A percentile compares a stretch with the other conserved stretches of the same genome.
These are phyloP conservation scores for Achaetomium macrosporum DNA, from an alignment of 2,329 filamentous ascomycete species.

Conservation along the genomic window DNA sequence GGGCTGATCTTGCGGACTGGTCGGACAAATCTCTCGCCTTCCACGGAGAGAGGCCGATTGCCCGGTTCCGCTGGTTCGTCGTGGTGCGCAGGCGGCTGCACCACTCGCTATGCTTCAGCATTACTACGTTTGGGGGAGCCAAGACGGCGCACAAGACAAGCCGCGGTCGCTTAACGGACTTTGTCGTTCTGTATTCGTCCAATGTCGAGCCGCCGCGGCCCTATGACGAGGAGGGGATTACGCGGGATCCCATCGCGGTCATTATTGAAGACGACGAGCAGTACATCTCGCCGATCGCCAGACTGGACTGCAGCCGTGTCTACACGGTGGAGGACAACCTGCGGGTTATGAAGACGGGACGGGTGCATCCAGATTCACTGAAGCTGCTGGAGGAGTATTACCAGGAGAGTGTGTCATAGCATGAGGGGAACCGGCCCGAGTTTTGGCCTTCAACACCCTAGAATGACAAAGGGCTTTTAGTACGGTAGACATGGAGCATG, in stretches of 20 bases:
- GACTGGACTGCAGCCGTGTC: constrained; percentile 26
- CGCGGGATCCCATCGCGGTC: constrained; percentile 19
- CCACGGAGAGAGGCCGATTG: constrained; percentile 19
- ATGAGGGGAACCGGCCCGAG: not conserved
- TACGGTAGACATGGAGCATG: not conserved
- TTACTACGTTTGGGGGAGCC: constrained; percentile 20
- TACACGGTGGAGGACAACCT: constrained; percentile 27
- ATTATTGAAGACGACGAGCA: constrained; percentile 26
- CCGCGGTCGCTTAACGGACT: constrained; percentile 16
- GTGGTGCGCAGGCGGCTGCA: constrained; percentile 24
- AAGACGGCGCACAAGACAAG: constrained; percentile 3
- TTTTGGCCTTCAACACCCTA: not conserved
- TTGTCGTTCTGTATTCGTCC: constrained; percentile 23
- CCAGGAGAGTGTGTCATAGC: constrained; percentile 16
- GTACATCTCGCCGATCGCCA: constrained; percentile 24
- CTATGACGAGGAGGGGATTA: constrained; percentile 21
- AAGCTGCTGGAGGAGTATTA: constrained; percentile 21
- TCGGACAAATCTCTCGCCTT: constrained; percentile 13
- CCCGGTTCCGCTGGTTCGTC: constrained; percentile 26
- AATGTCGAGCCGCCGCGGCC: constrained; percentile 20
- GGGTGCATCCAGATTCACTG: constrained; percentile 22
- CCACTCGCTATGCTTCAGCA: constrained; percentile 26
- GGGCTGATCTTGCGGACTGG: constrained; percentile 14
- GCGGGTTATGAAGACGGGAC: constrained; percentile 25
- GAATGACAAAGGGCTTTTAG: not conserved